These are phyloP conservation scores for Xylariaceae sp. DNA, from an alignment of 2,329 filamentous ascomycete genomes.

Conservation along the genomic window DNA sequence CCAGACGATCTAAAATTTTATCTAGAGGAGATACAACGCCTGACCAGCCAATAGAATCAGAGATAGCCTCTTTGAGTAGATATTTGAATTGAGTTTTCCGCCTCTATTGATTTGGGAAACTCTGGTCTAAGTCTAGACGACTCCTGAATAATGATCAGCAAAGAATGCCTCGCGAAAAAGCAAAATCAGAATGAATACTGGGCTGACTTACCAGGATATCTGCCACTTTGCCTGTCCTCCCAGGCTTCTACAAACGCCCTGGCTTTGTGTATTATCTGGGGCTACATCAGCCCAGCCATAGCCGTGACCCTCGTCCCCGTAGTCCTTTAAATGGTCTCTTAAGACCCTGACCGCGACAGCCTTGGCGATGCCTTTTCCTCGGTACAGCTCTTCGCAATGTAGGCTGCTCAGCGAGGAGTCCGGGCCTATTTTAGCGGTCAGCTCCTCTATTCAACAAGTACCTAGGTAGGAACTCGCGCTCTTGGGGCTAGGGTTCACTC, in stretches of 20 bases:
- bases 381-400: slow-evolving; percentile 66
- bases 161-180: neutral
- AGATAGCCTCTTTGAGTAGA: neutral
- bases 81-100: neutral
- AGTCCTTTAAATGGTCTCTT: slow-evolving; percentile 53
- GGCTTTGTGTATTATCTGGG: slow-evolving; percentile 64
- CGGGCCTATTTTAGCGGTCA: slow-evolving; percentile 47
- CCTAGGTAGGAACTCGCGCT: slow-evolving; percentile 29
- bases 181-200: neutral
- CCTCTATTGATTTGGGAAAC: slow-evolving; percentile 33
- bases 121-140: slow-evolving; percentile 37
- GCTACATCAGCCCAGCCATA: slow-evolving; percentile 71
- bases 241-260: slow-evolving; percentile 66
- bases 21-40: slow-evolving; percentile 87
- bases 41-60: slow-evolving; percentile 54
- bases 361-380: slow-evolving; percentile 69
- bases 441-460: slow-evolving; percentile 28
- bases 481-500: slow-evolving; percentile 26
- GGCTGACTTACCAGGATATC: slow-evolving; percentile 61
- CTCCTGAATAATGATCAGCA: slow-evolving; percentile 35
- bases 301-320: slow-evolving; percentile 50
- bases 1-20: slow-evolving; percentile 93
- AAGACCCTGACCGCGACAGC: slow-evolving; percentile 65
- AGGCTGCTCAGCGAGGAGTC: slow-evolving; percentile 68
- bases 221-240: slow-evolving; percentile 63